These are phyloP conservation scores for Trichosporon asahii DNA, from an alignment of 1,284 basidiomycete genomes.

Conservation along the genomic window DNA sequence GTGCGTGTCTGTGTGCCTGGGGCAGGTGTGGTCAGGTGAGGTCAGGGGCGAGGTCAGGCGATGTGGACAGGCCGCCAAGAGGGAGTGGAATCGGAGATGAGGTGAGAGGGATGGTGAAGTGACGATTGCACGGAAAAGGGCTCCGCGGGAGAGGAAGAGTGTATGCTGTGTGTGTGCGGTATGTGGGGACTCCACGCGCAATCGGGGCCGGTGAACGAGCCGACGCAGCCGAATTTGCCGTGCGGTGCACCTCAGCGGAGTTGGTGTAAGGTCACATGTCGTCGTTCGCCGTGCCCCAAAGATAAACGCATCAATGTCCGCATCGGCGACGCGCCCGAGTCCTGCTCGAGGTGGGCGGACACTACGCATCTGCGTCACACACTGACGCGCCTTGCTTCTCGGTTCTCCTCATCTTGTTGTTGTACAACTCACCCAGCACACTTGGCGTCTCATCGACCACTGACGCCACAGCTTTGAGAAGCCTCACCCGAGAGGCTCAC, in stretches of 20 bases:
- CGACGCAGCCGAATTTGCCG: background rate
- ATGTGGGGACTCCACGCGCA: background rate
- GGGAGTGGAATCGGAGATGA: background rate
- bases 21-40: background rate
- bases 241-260: background rate
- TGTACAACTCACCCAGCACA: background rate
- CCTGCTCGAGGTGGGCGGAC: background rate
- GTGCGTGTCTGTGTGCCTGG: too few relatives aligned
- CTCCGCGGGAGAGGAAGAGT: background rate
- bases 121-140: background rate
- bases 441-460: background rate
- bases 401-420: background rate
- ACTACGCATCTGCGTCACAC: background rate
- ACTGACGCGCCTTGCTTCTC: background rate
- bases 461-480: background rate
- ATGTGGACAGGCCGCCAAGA: background rate
- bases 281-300: background rate
- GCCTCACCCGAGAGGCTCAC: conserved; percentile 10
- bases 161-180: background rate
- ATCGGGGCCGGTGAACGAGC: background rate
- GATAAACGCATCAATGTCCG: background rate
- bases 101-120: background rate
- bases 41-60: too few relatives aligned
- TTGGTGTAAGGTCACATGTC: background rate
- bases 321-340: conserved; percentile 1